Conservation (phyloP, 371 early-diverging fungal genomes). For the Polyrhizophydium stewartii region DNA sequence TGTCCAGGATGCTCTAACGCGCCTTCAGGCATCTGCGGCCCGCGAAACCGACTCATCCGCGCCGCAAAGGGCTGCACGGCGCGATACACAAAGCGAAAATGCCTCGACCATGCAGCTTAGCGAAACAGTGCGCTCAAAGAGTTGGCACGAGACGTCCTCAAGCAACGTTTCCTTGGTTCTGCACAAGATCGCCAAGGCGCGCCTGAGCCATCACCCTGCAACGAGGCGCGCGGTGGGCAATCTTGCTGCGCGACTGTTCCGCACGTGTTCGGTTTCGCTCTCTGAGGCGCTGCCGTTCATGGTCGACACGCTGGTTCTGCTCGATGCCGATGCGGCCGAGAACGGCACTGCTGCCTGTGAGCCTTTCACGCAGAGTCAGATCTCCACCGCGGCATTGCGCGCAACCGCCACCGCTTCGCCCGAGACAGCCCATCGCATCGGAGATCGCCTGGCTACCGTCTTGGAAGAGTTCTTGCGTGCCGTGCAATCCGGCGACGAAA, state of each 20-base stretch:
- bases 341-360: too few relatives aligned
- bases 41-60: too few relatives aligned
- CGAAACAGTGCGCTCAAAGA: neutral
- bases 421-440: neutral
- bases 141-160: neutral
- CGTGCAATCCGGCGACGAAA: too few relatives aligned
- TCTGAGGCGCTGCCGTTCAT: slow-evolving; percentile 36
- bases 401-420: neutral
- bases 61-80: too few relatives aligned
- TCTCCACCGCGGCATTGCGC: neutral
- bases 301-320: slow-evolving; percentile 41
- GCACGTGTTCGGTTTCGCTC: slow-evolving; percentile 34
- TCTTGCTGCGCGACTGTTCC: slow-evolving; percentile 36
- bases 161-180: neutral
- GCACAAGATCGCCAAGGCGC: slow-evolving; percentile 20
- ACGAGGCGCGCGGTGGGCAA: slow-evolving; percentile 41
- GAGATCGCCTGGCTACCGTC: neutral
- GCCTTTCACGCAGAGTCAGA: neutral
- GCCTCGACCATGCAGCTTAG: too few relatives aligned
- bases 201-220: slow-evolving; percentile 39
- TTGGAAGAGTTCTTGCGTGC: too few relatives aligned
- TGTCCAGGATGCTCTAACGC: neutral
- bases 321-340: neutral
- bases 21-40: too few relatives aligned
- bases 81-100: too few relatives aligned